phyloP scores from a whole-genome alignment of 139 green algal genomes.

The Closterium sp. region DNA sequence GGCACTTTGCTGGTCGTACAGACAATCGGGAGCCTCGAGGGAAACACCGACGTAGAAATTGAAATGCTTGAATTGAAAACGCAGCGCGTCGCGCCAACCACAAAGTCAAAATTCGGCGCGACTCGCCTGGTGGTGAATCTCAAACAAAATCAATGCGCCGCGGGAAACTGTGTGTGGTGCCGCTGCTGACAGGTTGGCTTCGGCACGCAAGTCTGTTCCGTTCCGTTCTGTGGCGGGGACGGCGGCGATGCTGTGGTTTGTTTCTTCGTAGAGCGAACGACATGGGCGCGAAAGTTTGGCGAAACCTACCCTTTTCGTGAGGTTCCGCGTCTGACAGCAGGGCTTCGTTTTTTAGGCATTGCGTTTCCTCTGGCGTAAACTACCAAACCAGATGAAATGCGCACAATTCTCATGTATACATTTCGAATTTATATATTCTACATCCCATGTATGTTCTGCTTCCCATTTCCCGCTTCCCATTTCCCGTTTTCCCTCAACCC shows the following conservation, averaged over 20 bases:
- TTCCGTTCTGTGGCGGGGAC: background rate
- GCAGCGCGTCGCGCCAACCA: no score
- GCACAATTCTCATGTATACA: background rate
- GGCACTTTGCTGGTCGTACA: no score
- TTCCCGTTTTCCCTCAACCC: no score
- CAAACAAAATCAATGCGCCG: background rate
- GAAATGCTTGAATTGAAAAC: background rate
- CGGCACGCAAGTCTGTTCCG: background rate
- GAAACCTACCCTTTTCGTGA: background rate
- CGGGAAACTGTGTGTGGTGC: background rate
- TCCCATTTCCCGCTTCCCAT: background rate
- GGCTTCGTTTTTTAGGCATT: background rate
- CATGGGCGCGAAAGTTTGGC: background rate
- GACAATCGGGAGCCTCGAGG: no score
- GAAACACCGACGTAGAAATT: no score
- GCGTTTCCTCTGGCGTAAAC: background rate
- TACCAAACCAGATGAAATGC: background rate
- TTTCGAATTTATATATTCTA: background rate
- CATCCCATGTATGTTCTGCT: no score
- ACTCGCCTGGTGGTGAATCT: background rate
- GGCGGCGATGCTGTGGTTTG: no score
- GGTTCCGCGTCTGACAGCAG: background rate
- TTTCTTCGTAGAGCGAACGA: background rate
- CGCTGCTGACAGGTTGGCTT: background rate
- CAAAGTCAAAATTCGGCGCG: background rate